Conservation (phyloP, 192 early-diverging fungal genomes). For the Podila horticola region DNA sequence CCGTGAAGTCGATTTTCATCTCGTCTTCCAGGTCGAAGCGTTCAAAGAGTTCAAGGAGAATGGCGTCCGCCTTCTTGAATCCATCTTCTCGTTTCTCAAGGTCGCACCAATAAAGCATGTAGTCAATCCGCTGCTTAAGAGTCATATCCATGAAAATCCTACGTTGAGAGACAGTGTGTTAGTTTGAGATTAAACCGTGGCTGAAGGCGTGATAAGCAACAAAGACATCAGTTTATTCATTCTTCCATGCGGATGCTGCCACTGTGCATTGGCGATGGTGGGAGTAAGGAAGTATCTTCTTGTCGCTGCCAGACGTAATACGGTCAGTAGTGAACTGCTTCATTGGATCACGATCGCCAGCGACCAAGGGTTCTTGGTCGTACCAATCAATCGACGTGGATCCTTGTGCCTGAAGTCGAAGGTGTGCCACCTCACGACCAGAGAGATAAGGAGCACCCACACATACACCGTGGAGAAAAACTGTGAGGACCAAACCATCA, state of each 20-base stretch:
- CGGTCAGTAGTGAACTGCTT: conserved; percentile 2
- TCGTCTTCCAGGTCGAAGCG: conserved; percentile 1
- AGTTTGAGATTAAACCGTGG: neutral
- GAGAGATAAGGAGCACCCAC: neutral
- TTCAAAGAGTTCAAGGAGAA: conserved; percentile 17
- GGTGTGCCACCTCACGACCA: conserved; percentile 9
- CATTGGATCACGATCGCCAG: conserved; percentile 4
- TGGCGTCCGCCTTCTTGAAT: conserved; percentile 12
- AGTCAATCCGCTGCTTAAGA: conserved; percentile 13
- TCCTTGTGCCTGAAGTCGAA: conserved; percentile 6
- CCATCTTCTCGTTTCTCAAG: conserved; percentile 16
- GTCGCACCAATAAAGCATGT: conserved; percentile 29
- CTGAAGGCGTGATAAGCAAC: neutral
- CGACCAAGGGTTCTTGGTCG: neutral
- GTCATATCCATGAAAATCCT: conserved; percentile 11
- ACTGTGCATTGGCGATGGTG: conserved; percentile 18
- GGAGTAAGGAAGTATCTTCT: conserved; percentile 11
- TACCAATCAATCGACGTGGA: conserved; percentile 21
- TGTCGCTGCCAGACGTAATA: conserved; percentile 7
- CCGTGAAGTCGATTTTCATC: conserved; percentile 8
- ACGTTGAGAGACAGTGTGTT: neutral
- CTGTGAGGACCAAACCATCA: conserved; percentile 1
- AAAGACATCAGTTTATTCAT: conserved; percentile 6
- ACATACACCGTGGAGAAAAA: conserved; percentile 7
- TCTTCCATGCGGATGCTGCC: conserved; percentile 21